Evolutionary conservation across 495 filamentous ascomycete genomes (phyloP), one percentile per base, ranked within the genome.

Genomic region (Tuber brumale): DNA sequence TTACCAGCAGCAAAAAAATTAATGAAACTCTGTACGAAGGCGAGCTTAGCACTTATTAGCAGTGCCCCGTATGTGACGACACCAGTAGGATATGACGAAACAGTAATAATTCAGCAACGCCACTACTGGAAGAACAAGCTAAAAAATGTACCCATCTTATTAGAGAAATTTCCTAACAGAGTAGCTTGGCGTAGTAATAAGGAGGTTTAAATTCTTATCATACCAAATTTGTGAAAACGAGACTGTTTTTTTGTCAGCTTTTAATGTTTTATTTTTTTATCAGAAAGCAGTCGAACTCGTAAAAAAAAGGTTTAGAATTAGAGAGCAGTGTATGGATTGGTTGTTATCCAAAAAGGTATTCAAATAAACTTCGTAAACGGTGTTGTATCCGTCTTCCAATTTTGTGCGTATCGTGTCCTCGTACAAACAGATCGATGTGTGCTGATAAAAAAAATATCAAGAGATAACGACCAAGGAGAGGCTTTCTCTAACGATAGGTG

Each of bases 401-500:
- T 42, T 80, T 35, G 41, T 72, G 44, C 21, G 45, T 69, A 75
- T 46, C 51, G 70, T 31, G 39, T 81, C 72, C 69, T 70, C 79
- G 75, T 71, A 75, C 77, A 66, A 77, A 72, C 72, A 78, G 71
- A 73, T 37, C 51, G 69, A 71, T 69, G 48, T 61, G 69, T 75
- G 39, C 43, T 71, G 78, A 81, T 43, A 48, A 48, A 51, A 45
- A 51, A 72, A 80, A 72, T 42, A 72, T 74, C 57, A 70, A 76
- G 46, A 74, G 71, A 77, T 70, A 78, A 75, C 72, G 42, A 80
- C 71, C 78, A 81, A 81, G 48, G 79, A 80, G 75, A 81, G 70
- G 77, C 74, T 80, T 72, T 42, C 39, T 77, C 70, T 77, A 41
- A 19, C 45, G 45, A 46, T 72, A 35, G 44, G 57, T 69, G 31